Evolutionary conservation across 305 asterid species (phyloP).

Genomic region (Fraxinus baroniana): DNA sequence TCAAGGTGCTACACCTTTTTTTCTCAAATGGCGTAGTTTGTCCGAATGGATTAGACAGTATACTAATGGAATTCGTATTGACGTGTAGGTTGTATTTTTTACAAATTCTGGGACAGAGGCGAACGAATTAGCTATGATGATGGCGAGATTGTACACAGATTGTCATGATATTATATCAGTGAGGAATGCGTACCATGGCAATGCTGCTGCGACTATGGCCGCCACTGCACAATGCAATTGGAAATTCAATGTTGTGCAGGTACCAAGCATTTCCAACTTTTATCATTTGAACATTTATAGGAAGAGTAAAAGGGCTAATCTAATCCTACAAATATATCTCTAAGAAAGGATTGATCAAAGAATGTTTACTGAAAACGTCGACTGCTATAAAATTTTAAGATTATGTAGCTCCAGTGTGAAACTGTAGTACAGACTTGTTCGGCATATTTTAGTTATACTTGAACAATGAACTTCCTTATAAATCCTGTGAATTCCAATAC

Average conservation of each 20-base stretch:
- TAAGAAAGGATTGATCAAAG: no score
- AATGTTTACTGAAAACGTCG: no score
- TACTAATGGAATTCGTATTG: not conserved
- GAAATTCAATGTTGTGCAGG: slow-evolving; percentile 64
- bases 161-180: slow-evolving; percentile 55
- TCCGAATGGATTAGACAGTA: not conserved
- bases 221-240: slow-evolving; percentile 66
- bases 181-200: slow-evolving; percentile 71
- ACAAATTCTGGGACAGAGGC: slow-evolving; percentile 79
- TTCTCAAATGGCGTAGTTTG: not conserved
- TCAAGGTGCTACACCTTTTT: slow-evolving; percentile 46
- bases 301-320: not conserved
- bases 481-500: no score
- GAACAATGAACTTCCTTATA: no score
- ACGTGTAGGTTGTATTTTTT: slow-evolving; percentile 56
- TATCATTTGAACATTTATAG: not conserved
- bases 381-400: not conserved
- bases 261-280: not conserved
- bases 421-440: no score
- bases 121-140: slow-evolving; percentile 68
- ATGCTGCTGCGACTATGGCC: slow-evolving; percentile 64
- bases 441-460: no score
- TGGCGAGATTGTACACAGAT: slow-evolving; percentile 60
- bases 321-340: no score
- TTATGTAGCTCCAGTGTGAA: not conserved